Evolutionary conservation across 371 early-diverging fungal species (phyloP).

Genomic region (Mortierella sp.): DNA sequence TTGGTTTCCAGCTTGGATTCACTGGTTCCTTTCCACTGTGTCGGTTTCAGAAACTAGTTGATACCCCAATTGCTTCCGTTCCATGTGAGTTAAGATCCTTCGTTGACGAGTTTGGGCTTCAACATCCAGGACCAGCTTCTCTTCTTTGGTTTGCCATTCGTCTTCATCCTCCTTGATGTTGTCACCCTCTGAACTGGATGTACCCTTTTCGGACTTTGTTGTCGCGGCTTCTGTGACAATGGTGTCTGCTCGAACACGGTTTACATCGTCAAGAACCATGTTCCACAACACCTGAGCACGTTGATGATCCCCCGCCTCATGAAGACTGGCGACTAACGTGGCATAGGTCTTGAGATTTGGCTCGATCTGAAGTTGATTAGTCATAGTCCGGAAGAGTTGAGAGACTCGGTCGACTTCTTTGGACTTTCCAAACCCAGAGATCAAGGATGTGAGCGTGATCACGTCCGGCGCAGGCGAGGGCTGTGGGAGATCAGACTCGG

Average conservation of each 20-base stretch:
- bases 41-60: too few relatives aligned
- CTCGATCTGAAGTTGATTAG: constrained; percentile 19
- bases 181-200: too few relatives aligned
- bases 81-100: constrained; percentile 19
- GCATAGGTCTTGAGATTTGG: constrained; percentile 51
- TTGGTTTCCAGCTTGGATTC: too few relatives aligned
- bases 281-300: constrained; percentile 42
- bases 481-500: background rate
- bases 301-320: constrained; percentile 29
- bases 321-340: constrained; percentile 30
- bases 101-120: too few relatives aligned
- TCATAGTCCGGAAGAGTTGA: constrained; percentile 38
- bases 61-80: constrained; percentile 23
- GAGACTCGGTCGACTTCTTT: constrained; percentile 26
- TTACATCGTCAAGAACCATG: constrained; percentile 21
- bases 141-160: too few relatives aligned
- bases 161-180: too few relatives aligned
- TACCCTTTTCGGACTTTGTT: too few relatives aligned
- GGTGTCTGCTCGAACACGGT: too few relatives aligned
- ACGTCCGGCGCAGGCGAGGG: constrained; percentile 29
- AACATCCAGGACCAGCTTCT: too few relatives aligned
- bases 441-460: constrained; percentile 37
- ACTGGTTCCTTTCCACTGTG: too few relatives aligned
- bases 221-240: too few relatives aligned
- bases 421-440: constrained; percentile 37